These are phyloP conservation scores for Penicillium sp. DNA, from an alignment of 2,329 filamentous ascomycete genomes.

Conservation along the genomic window DNA sequence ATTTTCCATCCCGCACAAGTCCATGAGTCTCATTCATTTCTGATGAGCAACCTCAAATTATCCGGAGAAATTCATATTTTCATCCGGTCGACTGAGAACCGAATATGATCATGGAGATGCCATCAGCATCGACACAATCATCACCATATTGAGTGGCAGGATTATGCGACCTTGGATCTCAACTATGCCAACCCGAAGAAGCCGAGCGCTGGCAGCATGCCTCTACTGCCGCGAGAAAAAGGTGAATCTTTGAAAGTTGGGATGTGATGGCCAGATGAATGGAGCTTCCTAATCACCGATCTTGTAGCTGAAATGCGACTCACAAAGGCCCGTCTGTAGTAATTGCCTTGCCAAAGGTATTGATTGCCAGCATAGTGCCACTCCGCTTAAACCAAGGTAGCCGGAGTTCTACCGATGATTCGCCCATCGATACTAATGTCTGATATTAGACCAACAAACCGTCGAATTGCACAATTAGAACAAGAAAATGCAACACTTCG, in stretches of 20 bases:
- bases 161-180: background rate
- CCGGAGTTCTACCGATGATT: background rate
- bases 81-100: background rate
- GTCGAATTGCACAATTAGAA: slow-evolving; percentile 25
- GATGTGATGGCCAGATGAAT: no score
- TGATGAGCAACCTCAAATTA: background rate
- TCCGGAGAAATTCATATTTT: background rate
- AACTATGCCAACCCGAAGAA: slow-evolving; percentile 19
- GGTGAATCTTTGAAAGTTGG: slow-evolving; percentile 8
- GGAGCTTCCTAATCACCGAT: background rate
- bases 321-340: slow-evolving; percentile 45
- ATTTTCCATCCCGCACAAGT: background rate
- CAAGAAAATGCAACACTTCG: slow-evolving; percentile 26
- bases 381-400: slow-evolving; percentile 29
- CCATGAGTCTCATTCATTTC: background rate
- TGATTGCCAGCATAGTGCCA: slow-evolving; percentile 44
- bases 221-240: slow-evolving; percentile 40
- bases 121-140: background rate
- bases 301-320: slow-evolving; percentile 51
- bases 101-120: background rate
- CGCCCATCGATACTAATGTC: background rate
- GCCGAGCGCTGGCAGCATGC: slow-evolving; percentile 32
- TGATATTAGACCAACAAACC: slow-evolving; percentile 24
- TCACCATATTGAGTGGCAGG: background rate
- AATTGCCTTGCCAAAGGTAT: slow-evolving; percentile 49